Evolutionary conservation across 1,284 basidiomycete species (phyloP), one percentile per base, ranked within the genome.

Genomic region (Cutaneotrichosporon spelunceum): DNA sequence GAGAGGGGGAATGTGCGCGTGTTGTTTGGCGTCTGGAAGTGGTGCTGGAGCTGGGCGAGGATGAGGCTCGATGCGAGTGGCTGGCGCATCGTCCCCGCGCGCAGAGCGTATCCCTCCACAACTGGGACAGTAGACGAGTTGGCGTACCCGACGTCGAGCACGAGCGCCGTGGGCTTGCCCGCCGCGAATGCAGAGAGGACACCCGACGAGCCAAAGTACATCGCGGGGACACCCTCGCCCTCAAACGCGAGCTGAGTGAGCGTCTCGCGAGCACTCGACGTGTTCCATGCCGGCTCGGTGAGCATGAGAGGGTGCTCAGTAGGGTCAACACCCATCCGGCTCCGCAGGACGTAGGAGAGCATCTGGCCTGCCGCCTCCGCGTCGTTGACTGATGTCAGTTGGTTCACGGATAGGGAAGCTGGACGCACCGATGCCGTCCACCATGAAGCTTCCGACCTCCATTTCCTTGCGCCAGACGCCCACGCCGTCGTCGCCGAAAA

Each of bases 201-300:
- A n/a, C 91, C 89, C 26, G 90, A 89, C 74, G 98, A 97, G 34
- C 95, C 93, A 56, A 97, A 90, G 77, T 99, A 99, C 80, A 96
- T 93, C 1, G 95, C 96, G 2, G 96, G 96, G 9, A 89, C 90
- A 56, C 91, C 83, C 71, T 97, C 93, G 65, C 94, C 89, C 79
- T 99, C 96, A 74, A 99, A 99, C 81, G 95, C 92, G 61, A 99
- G 88, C 80, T 99, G 92, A 14, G 92, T 90, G 87, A 98, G 89
- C 55, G 87, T 84, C 80, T 98, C 93, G 53, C 95, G 83, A 72
- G 94, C 92, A 23, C 87, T 87, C 30, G 87, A 82, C 0, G 92
- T 90, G 75, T 97, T 98, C 93, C 95, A 99, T 5, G 94, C 88
- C 2, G 94, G 90, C 77, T 99, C 96, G 1, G 96, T 98, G 24